Evolutionary conservation across 306 rosid genomes (phyloP), one percentile per base, ranked within the genome.

Genomic region (Astragalus glycyphyllos): DNA sequence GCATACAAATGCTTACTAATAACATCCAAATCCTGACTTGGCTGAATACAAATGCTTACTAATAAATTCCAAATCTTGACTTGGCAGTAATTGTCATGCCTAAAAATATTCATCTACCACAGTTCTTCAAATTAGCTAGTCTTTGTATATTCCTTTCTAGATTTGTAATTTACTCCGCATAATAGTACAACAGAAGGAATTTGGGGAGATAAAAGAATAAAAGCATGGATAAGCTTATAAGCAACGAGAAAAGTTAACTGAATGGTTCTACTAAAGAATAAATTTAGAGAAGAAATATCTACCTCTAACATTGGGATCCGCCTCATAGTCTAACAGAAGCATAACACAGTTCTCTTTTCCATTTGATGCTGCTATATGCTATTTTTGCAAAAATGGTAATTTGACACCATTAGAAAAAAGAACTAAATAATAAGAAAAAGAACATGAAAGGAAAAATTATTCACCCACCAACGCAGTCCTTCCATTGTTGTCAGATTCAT

Each of bases 231-330:
- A 7, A 32, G 8, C 11, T 58, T 10, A 35, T 11, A 7, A 32
- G 8, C 11, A 66, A 5, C 13, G 45, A 15, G 50, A 16, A 14
- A 11, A 68, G 40, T 14, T 34, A 72, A 17, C 20, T 72, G 44
- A 64, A 23, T 26, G 4, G 4, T 12, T 61, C 13, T 16, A 14
- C n/a, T 26, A 41, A 58, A 26, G 15, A 14, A 17, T 10, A 3
- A 49, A 34, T 31, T 10, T 40, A 45, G 72, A 54, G 14, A 41
- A 61, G 68, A 68, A 53, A 71, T 17, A 34, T 74, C 12, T 83
- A 94, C 99, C 99, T 94, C 74, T 89, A 50, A 81, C 45, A 60
- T 94, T 94, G 3, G 97, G 95, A 76, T 89, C 75, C 0, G 95
- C 95, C 11, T 84, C 89, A 69, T 74, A 81, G 72, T 94, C 95